Base-by-base conservation (phyloP, 148 eudicot genomes). In the Rhododendron ovatum region DNA sequence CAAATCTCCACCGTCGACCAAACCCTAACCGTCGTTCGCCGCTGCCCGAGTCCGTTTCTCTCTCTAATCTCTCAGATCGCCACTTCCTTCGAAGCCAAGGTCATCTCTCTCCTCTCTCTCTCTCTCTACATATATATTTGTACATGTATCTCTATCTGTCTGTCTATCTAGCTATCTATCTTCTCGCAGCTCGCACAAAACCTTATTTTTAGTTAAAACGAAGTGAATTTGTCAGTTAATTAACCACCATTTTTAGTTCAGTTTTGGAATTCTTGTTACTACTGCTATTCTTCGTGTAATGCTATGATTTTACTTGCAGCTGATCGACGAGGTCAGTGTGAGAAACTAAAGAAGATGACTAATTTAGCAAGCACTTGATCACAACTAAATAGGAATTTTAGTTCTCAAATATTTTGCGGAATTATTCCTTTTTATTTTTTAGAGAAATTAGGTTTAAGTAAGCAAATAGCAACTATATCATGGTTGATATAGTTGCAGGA, bases 1-100 rank as follows among this genome's bases (percentile, higher is more conserved):
- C 35, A 5, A 71, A 30, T 14, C 76, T 13, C 76, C 37, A 71
- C 76, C 76, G 76, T 71, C 76, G 76, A 71, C 76, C 76, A 71
- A 71, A 30, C 76, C 76, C 76, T 71, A 71, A 71, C 76, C 76
- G 76, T 15, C 76, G 76, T 30, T 71, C 39, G 39, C 76, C 76
- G 75, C 75, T 69, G 35, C 75, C 28, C 37, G 6, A 12, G 7
- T 71, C 39, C 76, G 13, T 30, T 71, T 71, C 76, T 71, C 76
- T 71, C 39, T 71, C 76, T 71, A 71, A 12, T 65, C 33, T 65
- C 18, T 30, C 76, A 30, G 39, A 71, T 71, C 76, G 39, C 35
- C 76, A 28, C 39, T 30, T 71, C 76, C 8, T 71, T 30, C 76
- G 20, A 3, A 4, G 76, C 39, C 76, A 30, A 71, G 76, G 76